Percentiles rank a stretch among this genome's conserved stretches.
Conservation (phyloP, 2,329 filamentous ascomycete genomes). For the Sporothrix dimorphospora region DNA sequence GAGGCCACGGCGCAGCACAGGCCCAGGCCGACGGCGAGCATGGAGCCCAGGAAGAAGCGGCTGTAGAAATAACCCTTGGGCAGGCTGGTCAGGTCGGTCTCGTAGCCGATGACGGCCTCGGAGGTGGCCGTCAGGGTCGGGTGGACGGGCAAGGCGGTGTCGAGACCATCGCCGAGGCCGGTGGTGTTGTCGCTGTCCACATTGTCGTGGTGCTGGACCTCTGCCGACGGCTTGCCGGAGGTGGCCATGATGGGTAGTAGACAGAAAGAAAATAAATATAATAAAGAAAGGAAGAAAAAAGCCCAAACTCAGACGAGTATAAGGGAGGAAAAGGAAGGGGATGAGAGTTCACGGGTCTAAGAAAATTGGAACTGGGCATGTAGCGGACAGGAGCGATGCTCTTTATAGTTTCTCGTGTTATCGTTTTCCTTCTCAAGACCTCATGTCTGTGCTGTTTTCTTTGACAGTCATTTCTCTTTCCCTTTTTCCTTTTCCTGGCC, state of each 20-base stretch:
- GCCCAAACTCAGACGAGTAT: not conserved
- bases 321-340: not conserved
- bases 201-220: slow-evolving; percentile 1
- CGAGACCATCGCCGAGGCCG: too few relatives aligned
- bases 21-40: slow-evolving; percentile 31
- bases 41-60: slow-evolving; percentile 28
- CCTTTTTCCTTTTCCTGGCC: not conserved
- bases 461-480: not conserved
- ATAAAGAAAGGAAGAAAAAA: not conserved
- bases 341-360: not conserved
- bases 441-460: not conserved
- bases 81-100: slow-evolving; percentile 20
- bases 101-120: slow-evolving; percentile 23
- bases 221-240: not conserved
- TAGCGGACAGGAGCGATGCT: not conserved
- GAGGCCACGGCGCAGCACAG: slow-evolving; percentile 39
- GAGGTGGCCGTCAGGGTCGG: slow-evolving; percentile 4
- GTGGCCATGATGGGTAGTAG: not conserved
- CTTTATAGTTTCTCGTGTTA: slow-evolving; percentile 8
- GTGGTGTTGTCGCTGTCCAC: not conserved
- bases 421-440: not conserved
- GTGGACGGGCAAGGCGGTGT: not conserved
- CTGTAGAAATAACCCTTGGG: slow-evolving; percentile 30
- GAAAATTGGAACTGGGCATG: not conserved
- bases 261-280: not conserved